phyloP scores from a whole-genome alignment of 1,284 basidiomycete genomes.

The Erythrobasidium hasegawianum region DNA sequence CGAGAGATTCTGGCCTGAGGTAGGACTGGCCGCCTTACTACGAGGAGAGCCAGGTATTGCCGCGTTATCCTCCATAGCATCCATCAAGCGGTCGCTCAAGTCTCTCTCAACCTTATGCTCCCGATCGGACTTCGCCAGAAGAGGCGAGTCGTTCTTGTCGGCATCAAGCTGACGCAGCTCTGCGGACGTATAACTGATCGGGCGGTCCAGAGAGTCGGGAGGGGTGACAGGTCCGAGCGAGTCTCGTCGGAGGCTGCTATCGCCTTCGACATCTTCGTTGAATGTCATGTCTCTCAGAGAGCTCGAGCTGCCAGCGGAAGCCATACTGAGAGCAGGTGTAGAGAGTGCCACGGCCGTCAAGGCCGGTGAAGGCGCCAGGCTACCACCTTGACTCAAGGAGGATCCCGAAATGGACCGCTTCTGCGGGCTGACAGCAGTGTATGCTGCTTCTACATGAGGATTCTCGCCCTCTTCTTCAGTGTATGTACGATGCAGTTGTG shows the following conservation, averaged over 20 bases:
- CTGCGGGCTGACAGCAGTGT: not conserved
- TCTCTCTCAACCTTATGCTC: constrained; percentile 21
- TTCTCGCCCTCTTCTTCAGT: constrained; percentile 35
- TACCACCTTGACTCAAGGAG: no score
- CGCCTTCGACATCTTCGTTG: not conserved
- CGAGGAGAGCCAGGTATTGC: not conserved
- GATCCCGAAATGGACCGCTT: not conserved
- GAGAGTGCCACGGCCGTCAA: not conserved
- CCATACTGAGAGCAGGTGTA: constrained; percentile 20
- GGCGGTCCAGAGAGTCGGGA: not conserved
- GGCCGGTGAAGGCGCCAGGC: not conserved
- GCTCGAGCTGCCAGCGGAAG: not conserved
- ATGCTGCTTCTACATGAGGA: constrained; percentile 2
- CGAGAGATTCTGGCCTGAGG: not conserved
- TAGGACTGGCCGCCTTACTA: not conserved
- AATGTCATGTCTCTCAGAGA: not conserved
- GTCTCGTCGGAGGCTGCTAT: not conserved
- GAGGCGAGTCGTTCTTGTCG: not conserved
- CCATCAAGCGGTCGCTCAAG: constrained; percentile 7
- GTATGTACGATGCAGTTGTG: constrained; percentile 22
- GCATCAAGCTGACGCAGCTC: not conserved
- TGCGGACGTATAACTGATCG: not conserved
- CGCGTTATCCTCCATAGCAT: constrained; percentile 23
- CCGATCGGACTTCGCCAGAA: not conserved
- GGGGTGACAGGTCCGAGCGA: constrained; percentile 2